phyloP scores from a whole-genome alignment of 176 grass and related monocot genomes.

The Oryza nivara region DNA sequence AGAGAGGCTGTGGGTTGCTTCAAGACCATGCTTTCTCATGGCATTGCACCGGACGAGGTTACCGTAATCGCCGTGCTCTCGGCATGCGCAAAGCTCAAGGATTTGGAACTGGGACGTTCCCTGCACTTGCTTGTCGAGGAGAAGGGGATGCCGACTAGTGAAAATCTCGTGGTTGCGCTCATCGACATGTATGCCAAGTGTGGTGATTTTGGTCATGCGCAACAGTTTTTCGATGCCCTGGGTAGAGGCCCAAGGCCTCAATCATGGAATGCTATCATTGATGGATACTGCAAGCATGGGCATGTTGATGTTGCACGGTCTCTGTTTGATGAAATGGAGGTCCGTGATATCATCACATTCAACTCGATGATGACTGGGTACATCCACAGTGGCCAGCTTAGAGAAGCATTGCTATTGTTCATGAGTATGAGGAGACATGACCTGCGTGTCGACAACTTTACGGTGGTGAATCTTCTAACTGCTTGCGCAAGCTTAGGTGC shows the following conservation, averaged over 20 bases:
- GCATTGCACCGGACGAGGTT: slow-evolving; percentile 52
- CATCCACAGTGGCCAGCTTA: slow-evolving; percentile 61
- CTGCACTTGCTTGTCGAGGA: slow-evolving; percentile 52
- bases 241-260: slow-evolving; percentile 41
- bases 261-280: slow-evolving; percentile 80
- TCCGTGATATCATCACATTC: slow-evolving; percentile 63
- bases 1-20: slow-evolving; percentile 53
- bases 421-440: slow-evolving; percentile 39
- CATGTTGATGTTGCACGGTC: slow-evolving; percentile 50
- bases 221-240: slow-evolving; percentile 52
- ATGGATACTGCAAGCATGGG: slow-evolving; percentile 64
- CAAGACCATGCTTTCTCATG: slow-evolving; percentile 51
- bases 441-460: slow-evolving; percentile 9
- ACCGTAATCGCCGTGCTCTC: slow-evolving; percentile 46
- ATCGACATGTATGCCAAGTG: slow-evolving; percentile 83
- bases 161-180: slow-evolving; percentile 58
- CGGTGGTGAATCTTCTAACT: slow-evolving; percentile 66
- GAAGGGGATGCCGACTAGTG: slow-evolving; percentile 41
- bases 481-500: slow-evolving; percentile 76
- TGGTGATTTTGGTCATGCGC: slow-evolving; percentile 51
- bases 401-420: slow-evolving; percentile 60
- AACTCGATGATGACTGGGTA: slow-evolving; percentile 80
- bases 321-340: slow-evolving; percentile 62
- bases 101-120: slow-evolving; percentile 57
- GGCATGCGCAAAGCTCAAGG: slow-evolving; percentile 53